Evolutionary conservation across 2,329 filamentous ascomycete genomes (phyloP).

Genomic region (Falciphora oryzae): DNA sequence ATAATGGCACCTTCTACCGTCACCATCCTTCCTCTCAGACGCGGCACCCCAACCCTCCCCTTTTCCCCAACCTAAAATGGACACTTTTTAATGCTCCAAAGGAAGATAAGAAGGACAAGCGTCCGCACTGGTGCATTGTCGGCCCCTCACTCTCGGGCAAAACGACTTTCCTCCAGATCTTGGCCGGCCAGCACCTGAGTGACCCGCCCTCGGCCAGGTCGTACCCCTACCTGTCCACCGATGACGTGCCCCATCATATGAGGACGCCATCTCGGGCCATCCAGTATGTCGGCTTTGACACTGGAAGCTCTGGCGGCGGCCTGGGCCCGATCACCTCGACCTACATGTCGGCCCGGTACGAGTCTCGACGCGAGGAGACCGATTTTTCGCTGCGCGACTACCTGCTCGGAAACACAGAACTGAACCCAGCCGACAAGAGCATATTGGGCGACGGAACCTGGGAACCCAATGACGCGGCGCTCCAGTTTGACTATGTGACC

Average conservation of each 20-base stretch:
- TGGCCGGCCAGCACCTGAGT: slow-evolving; percentile 70
- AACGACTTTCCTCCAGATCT: slow-evolving; percentile 73
- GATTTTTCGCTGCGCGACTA: slow-evolving; percentile 84
- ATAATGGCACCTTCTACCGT: slow-evolving; percentile 78
- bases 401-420: slow-evolving; percentile 71
- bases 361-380: slow-evolving; percentile 77
- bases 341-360: slow-evolving; percentile 86
- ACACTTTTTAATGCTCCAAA: slow-evolving; percentile 50
- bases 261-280: slow-evolving; percentile 63
- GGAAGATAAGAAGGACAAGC: slow-evolving; percentile 28
- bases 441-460: slow-evolving; percentile 33
- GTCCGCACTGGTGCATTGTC: slow-evolving; percentile 76
- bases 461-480: slow-evolving; percentile 37
- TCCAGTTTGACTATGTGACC: slow-evolving; percentile 54
- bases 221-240: slow-evolving; percentile 70
- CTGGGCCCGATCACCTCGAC: slow-evolving; percentile 58
- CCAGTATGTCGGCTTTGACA: slow-evolving; percentile 86
- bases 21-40: slow-evolving; percentile 51
- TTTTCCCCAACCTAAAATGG: slow-evolving; percentile 70
- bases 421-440: slow-evolving; percentile 63
- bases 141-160: slow-evolving; percentile 74
- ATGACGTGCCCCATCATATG: slow-evolving; percentile 49
- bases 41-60: slow-evolving; percentile 54
- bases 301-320: slow-evolving; percentile 52
- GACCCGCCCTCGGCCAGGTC: slow-evolving; percentile 69